These are phyloP conservation scores for Vachellia collinsii DNA, from an alignment of 306 rosid genomes.

Conservation along the genomic window DNA sequence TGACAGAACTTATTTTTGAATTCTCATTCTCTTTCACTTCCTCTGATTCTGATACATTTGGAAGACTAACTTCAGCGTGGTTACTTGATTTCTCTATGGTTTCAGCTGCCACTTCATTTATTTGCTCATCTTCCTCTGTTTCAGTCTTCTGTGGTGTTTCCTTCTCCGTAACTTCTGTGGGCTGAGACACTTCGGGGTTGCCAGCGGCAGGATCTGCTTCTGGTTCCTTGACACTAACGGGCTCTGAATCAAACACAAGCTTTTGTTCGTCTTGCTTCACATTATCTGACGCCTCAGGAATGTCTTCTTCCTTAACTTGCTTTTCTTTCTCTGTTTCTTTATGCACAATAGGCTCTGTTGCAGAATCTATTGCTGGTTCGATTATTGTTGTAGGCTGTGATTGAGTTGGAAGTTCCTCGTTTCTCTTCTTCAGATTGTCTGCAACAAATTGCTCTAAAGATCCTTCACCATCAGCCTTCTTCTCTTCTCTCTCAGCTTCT, in stretches of 20 bases:
- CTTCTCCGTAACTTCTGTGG: conserved; percentile 31
- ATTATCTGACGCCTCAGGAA: conserved; percentile 30
- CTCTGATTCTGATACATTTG: neutral
- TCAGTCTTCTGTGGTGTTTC: conserved; percentile 37
- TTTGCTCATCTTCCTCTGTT: conserved; percentile 35
- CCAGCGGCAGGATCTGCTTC: conserved; percentile 21
- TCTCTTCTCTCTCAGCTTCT: conserved; percentile 33
- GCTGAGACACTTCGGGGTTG: conserved; percentile 27
- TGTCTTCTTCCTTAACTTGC: conserved; percentile 33
- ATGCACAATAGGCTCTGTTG: conserved; percentile 27
- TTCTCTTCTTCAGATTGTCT: conserved; percentile 39
- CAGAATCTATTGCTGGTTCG: conserved; percentile 36
- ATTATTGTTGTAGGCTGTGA: conserved; percentile 28
- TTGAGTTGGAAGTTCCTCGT: conserved; percentile 40
- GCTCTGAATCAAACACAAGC: conserved; percentile 36
- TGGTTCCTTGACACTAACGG: conserved; percentile 29
- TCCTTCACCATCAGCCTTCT: conserved; percentile 38
- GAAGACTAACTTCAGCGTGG: neutral
- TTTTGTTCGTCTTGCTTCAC: conserved; percentile 45
- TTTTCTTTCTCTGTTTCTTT: conserved; percentile 40
- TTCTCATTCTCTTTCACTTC: conserved; percentile 12
- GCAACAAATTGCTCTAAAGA: conserved; percentile 17
- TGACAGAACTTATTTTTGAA: neutral
- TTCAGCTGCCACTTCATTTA: conserved; percentile 25
- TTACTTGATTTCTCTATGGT: neutral